A percentile compares a stretch with the other conserved stretches of the same genome.
Evolutionary conservation across 1,284 basidiomycete genomes (phyloP).

Genomic region (Dichomitus squalens): DNA sequence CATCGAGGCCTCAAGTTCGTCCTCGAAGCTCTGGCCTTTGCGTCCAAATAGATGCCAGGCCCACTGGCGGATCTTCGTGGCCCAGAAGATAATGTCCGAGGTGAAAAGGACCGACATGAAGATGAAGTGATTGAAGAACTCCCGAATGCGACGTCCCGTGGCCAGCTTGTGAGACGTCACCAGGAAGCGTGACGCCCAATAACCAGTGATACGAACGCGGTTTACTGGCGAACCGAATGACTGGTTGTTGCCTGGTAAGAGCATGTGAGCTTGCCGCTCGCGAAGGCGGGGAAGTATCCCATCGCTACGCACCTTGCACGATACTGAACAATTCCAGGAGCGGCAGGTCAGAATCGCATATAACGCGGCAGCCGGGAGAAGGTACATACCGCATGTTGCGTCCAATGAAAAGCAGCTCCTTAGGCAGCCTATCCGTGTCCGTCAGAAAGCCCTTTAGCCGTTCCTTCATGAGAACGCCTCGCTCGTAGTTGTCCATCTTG

Average conservation of each 20-base stretch:
- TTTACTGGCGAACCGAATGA: slow-evolving; percentile 83
- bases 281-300: no score
- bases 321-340: no score
- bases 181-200: slow-evolving; percentile 65
- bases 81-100: slow-evolving; percentile 61
- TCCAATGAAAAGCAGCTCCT: slow-evolving; percentile 82
- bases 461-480: slow-evolving; percentile 65
- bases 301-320: slow-evolving; percentile 54
- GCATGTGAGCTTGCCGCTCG: background rate
- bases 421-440: slow-evolving; percentile 71
- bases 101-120: slow-evolving; percentile 59
- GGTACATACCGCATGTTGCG: slow-evolving; percentile 77
- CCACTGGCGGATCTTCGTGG: slow-evolving; percentile 52
- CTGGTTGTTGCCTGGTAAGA: slow-evolving; percentile 66
- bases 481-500: slow-evolving; percentile 56
- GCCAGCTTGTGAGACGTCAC: slow-evolving; percentile 42
- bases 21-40: slow-evolving; percentile 52
- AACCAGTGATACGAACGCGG: slow-evolving; percentile 82
- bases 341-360: no score
- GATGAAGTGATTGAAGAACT: slow-evolving; percentile 52
- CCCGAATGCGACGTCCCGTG: slow-evolving; percentile 42
- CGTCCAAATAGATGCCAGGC: slow-evolving; percentile 40
- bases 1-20: slow-evolving; percentile 65
- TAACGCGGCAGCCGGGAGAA: no score
- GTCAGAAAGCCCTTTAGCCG: slow-evolving; percentile 60